phyloP scores from a whole-genome alignment of 1,284 basidiomycete genomes.

The Pseudozyma sp. region DNA sequence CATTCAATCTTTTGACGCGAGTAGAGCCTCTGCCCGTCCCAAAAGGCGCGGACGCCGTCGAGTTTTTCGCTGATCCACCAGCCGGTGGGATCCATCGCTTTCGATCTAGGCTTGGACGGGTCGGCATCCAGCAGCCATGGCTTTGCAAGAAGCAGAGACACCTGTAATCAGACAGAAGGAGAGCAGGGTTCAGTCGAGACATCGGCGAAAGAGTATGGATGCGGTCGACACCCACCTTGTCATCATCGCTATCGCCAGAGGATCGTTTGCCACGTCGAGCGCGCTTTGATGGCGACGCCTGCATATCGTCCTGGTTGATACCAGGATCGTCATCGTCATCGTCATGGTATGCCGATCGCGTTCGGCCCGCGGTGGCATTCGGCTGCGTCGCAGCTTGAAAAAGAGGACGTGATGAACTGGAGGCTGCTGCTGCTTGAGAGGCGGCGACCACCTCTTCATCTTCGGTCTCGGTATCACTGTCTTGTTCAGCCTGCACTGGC shows the following conservation, averaged over 20 bases:
- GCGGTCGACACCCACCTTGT: slow-evolving; percentile 16
- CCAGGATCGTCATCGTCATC: slow-evolving; percentile 14
- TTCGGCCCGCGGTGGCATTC: background rate
- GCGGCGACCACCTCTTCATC: slow-evolving; percentile 19
- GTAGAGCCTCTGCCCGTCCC: slow-evolving; percentile 74
- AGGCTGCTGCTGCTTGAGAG: slow-evolving; percentile 2
- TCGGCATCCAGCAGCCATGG: slow-evolving; percentile 75
- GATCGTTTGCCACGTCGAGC: slow-evolving; percentile 18
- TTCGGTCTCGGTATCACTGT: slow-evolving; percentile 42
- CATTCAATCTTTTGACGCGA: slow-evolving; percentile 76
- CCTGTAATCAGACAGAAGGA: background rate
- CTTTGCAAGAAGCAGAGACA: slow-evolving; percentile 73
- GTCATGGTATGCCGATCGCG: slow-evolving; percentile 13
- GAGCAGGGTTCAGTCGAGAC: background rate
- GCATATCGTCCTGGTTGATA: slow-evolving; percentile 15
- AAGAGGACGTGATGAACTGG: background rate
- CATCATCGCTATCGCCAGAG: slow-evolving; percentile 16
- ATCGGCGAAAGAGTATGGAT: background rate
- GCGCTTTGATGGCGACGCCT: slow-evolving; percentile 28
- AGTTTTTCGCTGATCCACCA: slow-evolving; percentile 78
- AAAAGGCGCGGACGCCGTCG: slow-evolving; percentile 72
- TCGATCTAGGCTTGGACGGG: slow-evolving; percentile 22
- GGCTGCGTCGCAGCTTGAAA: background rate
- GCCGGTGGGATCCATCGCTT: slow-evolving; percentile 73
- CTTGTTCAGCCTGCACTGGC: background rate